Percentiles rank a stretch among this genome's conserved stretches.
These are phyloP conservation scores for Rosa persica DNA, from an alignment of 306 rosid species.

Conservation along the genomic window DNA sequence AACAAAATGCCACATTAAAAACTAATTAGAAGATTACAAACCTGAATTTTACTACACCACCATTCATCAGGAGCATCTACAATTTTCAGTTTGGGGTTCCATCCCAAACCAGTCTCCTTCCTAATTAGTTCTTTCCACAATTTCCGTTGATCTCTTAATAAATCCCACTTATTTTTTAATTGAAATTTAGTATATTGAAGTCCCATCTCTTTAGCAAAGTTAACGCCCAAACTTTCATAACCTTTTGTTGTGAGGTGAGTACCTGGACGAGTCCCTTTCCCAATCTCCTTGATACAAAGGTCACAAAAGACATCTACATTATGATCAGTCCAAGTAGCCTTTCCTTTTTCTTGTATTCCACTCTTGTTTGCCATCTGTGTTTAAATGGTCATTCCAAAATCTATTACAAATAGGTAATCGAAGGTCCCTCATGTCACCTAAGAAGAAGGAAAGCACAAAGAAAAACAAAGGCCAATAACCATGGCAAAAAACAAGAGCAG, in stretches of 20 bases:
- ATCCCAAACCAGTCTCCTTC: constrained; percentile 2
- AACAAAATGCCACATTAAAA: neutral
- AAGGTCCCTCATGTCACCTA: too few relatives aligned
- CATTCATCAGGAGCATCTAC: constrained; percentile 9
- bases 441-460: too few relatives aligned
- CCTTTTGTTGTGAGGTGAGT: neutral
- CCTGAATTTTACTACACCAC: constrained; percentile 9
- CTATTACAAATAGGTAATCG: too few relatives aligned
- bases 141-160: neutral
- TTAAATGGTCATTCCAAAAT: too few relatives aligned
- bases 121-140: constrained; percentile 12
- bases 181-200: neutral
- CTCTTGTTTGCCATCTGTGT: neutral
- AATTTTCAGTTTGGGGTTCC: neutral
- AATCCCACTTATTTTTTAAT: constrained; percentile 2
- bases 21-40: neutral
- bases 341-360: neutral
- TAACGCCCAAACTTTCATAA: neutral
- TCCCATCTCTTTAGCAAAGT: neutral
- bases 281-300: too few relatives aligned
- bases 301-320: too few relatives aligned
- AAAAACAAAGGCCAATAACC: too few relatives aligned
- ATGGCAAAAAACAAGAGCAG: too few relatives aligned
- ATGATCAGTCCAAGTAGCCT: neutral
- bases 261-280: neutral